Percentiles rank a stretch among this genome's conserved stretches.
Evolutionary conservation across 2,329 filamentous ascomycete species (phyloP).

Genomic region (Thelonectria rubi): DNA sequence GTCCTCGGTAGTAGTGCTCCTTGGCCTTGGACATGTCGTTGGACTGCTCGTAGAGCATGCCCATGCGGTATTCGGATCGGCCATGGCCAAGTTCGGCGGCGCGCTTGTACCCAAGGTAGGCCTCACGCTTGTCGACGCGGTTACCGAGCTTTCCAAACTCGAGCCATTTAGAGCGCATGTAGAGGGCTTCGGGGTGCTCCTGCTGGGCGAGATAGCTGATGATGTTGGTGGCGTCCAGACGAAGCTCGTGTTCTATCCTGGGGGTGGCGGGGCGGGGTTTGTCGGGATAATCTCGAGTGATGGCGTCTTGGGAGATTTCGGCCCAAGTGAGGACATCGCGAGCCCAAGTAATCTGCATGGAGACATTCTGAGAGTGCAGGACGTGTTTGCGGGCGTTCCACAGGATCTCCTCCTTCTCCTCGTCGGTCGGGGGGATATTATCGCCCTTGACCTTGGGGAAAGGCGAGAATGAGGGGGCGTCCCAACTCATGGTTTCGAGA

Average conservation of each 20-base stretch:
- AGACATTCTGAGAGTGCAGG: conserved; percentile 90
- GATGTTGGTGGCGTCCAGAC: conserved; percentile 89
- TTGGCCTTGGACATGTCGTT: conserved; percentile 93
- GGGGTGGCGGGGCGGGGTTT: conserved; percentile 77
- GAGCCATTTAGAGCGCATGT: conserved; percentile 95
- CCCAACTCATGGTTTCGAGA: conserved; percentile 57
- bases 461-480: conserved; percentile 83
- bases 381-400: conserved; percentile 86
- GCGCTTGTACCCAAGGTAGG: conserved; percentile 84
- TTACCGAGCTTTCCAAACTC: conserved; percentile 97
- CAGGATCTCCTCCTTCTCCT: conserved; percentile 90
- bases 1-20: conserved; percentile 86
- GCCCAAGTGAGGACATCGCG: conserved; percentile 91
- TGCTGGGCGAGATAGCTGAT: conserved; percentile 90
- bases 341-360: conserved; percentile 97
- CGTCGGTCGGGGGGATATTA: conserved; percentile 92
- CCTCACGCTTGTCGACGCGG: conserved; percentile 92
- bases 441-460: conserved; percentile 88
- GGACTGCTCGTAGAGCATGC: conserved; percentile 96
- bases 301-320: conserved; percentile 82
- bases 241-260: conserved; percentile 86
- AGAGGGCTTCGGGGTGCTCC: conserved; percentile 90
- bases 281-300: conserved; percentile 67
- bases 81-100: conserved; percentile 89
- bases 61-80: conserved; percentile 93